These are phyloP conservation scores for Talaromyces sp. DNA, from an alignment of 2,329 filamentous ascomycete species.

Conservation along the genomic window DNA sequence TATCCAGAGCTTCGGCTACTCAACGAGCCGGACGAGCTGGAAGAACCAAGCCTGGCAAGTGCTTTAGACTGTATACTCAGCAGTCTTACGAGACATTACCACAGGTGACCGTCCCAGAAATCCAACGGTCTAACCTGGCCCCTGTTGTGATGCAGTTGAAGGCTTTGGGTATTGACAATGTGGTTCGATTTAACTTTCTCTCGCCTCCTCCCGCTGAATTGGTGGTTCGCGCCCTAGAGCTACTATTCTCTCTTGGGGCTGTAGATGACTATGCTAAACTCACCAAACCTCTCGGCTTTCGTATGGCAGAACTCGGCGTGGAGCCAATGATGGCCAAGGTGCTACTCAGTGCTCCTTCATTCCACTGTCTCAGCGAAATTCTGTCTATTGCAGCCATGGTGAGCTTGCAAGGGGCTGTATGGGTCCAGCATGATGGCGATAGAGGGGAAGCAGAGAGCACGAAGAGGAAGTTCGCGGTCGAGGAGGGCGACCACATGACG, in stretches of 20 bases:
- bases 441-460: conserved; percentile 69
- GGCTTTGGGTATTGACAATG: conserved; percentile 90
- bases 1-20: conserved; percentile 88
- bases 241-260: conserved; percentile 80
- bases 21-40: conserved; percentile 88
- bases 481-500: conserved; percentile 90
- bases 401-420: conserved; percentile 73
- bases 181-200: conserved; percentile 83
- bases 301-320: conserved; percentile 89
- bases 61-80: conserved; percentile 87
- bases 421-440: conserved; percentile 73
- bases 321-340: conserved; percentile 96
- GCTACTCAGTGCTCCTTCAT: conserved; percentile 66
- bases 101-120: conserved; percentile 75
- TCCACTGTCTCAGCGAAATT: conserved; percentile 77
- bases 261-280: conserved; percentile 86
- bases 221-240: conserved; percentile 76
- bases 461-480: conserved; percentile 76
- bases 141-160: conserved; percentile 87
- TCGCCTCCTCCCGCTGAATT: conserved; percentile 80
- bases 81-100: conserved; percentile 59
- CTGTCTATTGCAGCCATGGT: conserved; percentile 93
- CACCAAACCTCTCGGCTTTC: conserved; percentile 75
- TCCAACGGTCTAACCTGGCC: conserved; percentile 85
- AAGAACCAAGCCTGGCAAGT: conserved; percentile 84